Evolutionary conservation across 176 grass and related monocot genomes (phyloP).

Genomic region (Chrysopogon serrulatus): DNA sequence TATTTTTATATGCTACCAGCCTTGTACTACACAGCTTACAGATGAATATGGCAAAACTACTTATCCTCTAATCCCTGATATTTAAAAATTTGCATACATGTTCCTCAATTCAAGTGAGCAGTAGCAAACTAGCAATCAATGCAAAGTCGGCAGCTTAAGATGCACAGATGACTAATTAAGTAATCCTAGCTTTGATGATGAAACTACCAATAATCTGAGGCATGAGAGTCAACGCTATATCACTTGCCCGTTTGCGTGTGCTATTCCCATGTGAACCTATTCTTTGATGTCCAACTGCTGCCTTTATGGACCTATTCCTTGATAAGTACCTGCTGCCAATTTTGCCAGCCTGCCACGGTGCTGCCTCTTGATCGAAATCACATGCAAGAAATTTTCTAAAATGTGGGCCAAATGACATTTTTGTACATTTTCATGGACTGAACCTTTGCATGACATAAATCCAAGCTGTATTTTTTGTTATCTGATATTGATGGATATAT

Average conservation of each 20-base stretch:
- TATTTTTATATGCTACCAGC: background rate
- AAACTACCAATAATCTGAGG: background rate
- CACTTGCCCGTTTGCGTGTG: background rate
- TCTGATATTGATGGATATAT: background rate
- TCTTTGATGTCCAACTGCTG: background rate
- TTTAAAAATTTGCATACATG: too few species aligned
- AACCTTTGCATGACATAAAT: background rate
- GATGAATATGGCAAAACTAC: background rate
- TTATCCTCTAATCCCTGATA: too few species aligned
- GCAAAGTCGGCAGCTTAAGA: too few species aligned
- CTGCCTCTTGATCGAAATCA: background rate
- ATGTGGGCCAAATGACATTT: background rate
- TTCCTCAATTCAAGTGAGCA: too few species aligned
- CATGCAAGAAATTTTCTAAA: background rate
- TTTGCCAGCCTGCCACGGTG: background rate
- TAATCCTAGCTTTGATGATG: background rate
- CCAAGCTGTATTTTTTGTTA: background rate
- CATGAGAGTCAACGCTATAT: background rate
- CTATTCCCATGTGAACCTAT: background rate
- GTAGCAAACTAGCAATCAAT: too few species aligned
- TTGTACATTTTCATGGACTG: background rate
- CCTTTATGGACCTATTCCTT: background rate
- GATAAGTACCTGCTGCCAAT: background rate
- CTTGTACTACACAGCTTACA: background rate
- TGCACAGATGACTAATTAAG: background rate